Conservation (phyloP, 306 rosid genomes). For the Pachyrhizus erosus region DNA sequence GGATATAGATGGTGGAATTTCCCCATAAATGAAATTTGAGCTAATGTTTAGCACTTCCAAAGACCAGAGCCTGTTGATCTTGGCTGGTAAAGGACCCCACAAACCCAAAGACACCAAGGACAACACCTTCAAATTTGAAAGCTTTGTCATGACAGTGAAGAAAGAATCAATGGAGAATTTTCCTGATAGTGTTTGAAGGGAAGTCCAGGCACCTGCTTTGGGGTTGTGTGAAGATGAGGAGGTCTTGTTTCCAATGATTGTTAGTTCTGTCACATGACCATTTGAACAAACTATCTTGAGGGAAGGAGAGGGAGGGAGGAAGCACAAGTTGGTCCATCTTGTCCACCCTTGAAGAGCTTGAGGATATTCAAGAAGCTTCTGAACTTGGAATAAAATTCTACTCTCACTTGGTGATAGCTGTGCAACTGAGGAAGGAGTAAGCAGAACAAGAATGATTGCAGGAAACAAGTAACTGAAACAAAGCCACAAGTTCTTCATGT, state of each 20-base stretch:
- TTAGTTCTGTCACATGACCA: constrained; percentile 63
- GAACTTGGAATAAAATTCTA: constrained; percentile 71
- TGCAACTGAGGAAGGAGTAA: constrained; percentile 56
- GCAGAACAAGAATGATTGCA: constrained; percentile 45
- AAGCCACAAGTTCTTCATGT: constrained; percentile 60
- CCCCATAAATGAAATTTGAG: constrained; percentile 80
- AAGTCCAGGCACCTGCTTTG: constrained; percentile 38
- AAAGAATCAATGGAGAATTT: constrained; percentile 77
- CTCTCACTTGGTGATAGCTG: constrained; percentile 63
- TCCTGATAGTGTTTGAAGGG: constrained; percentile 59
- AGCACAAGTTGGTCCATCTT: constrained; percentile 87
- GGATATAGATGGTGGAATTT: constrained; percentile 65
- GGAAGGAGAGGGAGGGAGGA: constrained; percentile 70
- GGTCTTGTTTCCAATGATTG: constrained; percentile 65
- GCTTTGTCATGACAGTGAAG: constrained; percentile 78
- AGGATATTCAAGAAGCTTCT: constrained; percentile 82
- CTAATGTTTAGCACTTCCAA: constrained; percentile 73
- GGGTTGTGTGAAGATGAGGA: constrained; percentile 52
- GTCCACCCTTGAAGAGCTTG: constrained; percentile 73
- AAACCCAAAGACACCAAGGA: constrained; percentile 75
- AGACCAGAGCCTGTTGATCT: constrained; percentile 66
- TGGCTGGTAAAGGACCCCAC: constrained; percentile 90
- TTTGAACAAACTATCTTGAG: constrained; percentile 72
- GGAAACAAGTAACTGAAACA: constrained; percentile 49
- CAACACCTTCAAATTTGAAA: constrained; percentile 69